Percentiles rank a stretch among this genome's conserved stretches.
Evolutionary conservation across 2,329 filamentous ascomycete genomes (phyloP).

Genomic region (Neopestalotiopsis clavispora): DNA sequence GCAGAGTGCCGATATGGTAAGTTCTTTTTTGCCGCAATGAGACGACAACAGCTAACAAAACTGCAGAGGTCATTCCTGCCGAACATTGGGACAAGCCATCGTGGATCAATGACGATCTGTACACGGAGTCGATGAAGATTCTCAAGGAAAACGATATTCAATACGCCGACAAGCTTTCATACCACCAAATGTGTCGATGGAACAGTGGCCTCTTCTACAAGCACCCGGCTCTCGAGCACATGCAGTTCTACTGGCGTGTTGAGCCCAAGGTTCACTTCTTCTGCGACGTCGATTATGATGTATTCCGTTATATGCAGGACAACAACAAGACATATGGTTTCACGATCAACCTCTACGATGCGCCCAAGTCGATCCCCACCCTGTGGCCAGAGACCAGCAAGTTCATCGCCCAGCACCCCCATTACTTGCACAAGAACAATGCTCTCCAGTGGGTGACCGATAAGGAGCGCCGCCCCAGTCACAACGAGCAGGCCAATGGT

Average conservation of each 20-base stretch:
- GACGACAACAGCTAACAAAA: constrained; percentile 17
- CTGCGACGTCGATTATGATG: constrained; percentile 97
- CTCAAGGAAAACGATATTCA: constrained; percentile 86
- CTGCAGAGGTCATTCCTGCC: constrained; percentile 80
- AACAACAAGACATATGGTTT: constrained; percentile 99
- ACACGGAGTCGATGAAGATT: constrained; percentile 81
- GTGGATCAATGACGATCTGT: constrained; percentile 91
- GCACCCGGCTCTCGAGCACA: constrained; percentile 82
- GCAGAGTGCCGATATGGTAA: constrained; percentile 85
- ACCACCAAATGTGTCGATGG: constrained; percentile 99
- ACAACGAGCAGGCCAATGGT: constrained; percentile 82
- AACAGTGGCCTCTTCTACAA: constrained; percentile 98
- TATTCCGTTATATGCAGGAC: constrained; percentile 97
- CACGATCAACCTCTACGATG: constrained; percentile 96
- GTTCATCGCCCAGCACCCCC: constrained; percentile 84
- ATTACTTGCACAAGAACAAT: constrained; percentile 82
- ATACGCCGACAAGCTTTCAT: constrained; percentile 86
- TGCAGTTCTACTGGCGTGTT: constrained; percentile 96
- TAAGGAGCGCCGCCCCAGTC: constrained; percentile 73
- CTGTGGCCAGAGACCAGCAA: constrained; percentile 96
- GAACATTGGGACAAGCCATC: constrained; percentile 92
- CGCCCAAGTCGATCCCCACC: constrained; percentile 80
- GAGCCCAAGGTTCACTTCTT: constrained; percentile 99
- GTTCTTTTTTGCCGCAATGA: constrained; percentile 22
- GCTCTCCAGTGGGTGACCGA: constrained; percentile 90